Evolutionary conservation across 352 stramenopile species (phyloP), one percentile per base, ranked within the genome.

Genomic region (Blastocystis sp.): DNA sequence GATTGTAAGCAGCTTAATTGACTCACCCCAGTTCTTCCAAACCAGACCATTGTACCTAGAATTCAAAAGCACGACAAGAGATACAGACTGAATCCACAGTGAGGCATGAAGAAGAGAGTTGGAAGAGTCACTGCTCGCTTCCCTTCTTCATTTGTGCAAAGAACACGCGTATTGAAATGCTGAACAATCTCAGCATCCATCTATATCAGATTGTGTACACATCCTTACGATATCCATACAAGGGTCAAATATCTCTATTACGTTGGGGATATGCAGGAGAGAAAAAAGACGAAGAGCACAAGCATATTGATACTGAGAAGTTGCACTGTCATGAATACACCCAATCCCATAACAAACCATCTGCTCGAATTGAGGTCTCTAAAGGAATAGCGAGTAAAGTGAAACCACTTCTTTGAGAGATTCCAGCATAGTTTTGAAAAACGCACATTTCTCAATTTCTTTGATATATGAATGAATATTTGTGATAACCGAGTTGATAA

Each of bases 341-440:
- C 63, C 63, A 45, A 73, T 73, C 24, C 63, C 63, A 73, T 73
- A 73, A 13, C 63, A 73, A 16, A 73, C 30, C 20, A 73, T 73
- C 9, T 30, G 39, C 9, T 47, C 24, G 30, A 73, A 47, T 41
- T 73, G 18, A 9, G n/a, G 63, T 43, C 63, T 50, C 63, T 73
- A 73, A 7, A 16, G 5, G 20, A 20, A 50, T 9, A 45, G 63
- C 18, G n/a, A 34, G 63, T 37, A 30, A 45, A 13, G 8, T 11
- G 63, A 30, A 13, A 9, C 11, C 24, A 73, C 63, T 20, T 30
- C 20, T 43, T 73, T 73, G 26, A 73, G 30, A 73, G 30, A 45
- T 7, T 73, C 16, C n/a, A 73, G 24, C 30, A 73, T 73, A 20
- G 41, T 43, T 39, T 73, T 7, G 63, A 73, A 73, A 41, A 73